These are phyloP conservation scores for Echinosophora koreensis DNA, from an alignment of 306 rosid genomes.

Conservation along the genomic window DNA sequence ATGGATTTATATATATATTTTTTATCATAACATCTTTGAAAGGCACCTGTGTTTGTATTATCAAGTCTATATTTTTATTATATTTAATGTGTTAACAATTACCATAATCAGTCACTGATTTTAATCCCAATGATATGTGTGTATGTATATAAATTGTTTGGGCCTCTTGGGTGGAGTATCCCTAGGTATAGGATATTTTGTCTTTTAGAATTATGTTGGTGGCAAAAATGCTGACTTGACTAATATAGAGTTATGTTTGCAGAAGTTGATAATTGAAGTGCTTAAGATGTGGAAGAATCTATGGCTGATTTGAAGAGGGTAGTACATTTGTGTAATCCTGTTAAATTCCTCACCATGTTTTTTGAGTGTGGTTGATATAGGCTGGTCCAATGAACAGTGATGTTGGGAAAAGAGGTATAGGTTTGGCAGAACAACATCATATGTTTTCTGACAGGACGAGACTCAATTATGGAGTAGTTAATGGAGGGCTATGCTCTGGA, in stretches of 20 bases:
- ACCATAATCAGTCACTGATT: conserved; percentile 7
- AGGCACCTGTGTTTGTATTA: conserved; percentile 16
- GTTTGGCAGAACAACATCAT: conserved; percentile 48
- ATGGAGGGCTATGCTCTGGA: conserved; percentile 55
- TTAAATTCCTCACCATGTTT: conserved; percentile 45
- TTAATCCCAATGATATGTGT: conserved; percentile 10
- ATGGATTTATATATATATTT: conserved; percentile 35
- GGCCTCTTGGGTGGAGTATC: conserved; percentile 36
- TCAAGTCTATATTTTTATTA: conserved; percentile 29
- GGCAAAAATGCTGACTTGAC: conserved; percentile 30
- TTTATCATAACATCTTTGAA: conserved; percentile 27
- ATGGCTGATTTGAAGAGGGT: conserved; percentile 41
- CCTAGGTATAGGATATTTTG: conserved; percentile 41
- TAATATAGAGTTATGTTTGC: conserved; percentile 47
- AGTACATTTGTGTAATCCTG: conserved; percentile 42
- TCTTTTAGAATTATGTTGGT: conserved; percentile 23
- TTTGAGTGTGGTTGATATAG: conserved; percentile 55
- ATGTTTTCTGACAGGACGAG: conserved; percentile 49
- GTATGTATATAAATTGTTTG: conserved; percentile 1
- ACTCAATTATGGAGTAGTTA: conserved; percentile 50
- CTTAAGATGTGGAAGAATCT: conserved; percentile 43
- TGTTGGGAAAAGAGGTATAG: conserved; percentile 44
- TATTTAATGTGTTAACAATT: conserved; percentile 35
- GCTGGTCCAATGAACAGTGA: conserved; percentile 47
- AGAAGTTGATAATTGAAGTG: conserved; percentile 51